A percentile compares a stretch with the other conserved stretches of the same genome.
phyloP scores from a whole-genome alignment of 2,329 filamentous ascomycete genomes.

The Cladorrhinum sp. region DNA sequence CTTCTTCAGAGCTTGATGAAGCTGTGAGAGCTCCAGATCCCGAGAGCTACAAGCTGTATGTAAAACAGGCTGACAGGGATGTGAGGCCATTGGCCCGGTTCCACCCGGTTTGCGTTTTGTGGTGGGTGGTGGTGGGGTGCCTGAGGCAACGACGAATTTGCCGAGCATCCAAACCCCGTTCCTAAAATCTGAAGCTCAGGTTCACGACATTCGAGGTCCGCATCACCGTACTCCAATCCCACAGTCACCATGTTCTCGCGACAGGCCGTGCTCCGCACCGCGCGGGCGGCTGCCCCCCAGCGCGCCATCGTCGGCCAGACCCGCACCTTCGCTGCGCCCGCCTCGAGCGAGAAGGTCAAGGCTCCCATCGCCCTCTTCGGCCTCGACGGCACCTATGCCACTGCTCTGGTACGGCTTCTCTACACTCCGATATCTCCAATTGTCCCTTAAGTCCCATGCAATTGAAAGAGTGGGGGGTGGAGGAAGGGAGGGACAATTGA shows the following conservation, averaged over 20 bases:
- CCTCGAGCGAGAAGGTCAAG: conserved; percentile 65
- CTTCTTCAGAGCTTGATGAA: background rate
- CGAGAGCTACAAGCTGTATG: background rate
- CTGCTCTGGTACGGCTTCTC: conserved; percentile 84
- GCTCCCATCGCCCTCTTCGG: conserved; percentile 90
- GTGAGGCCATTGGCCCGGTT: conserved; percentile 14
- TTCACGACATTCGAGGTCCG: conserved; percentile 31
- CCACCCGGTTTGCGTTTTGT: conserved; percentile 15
- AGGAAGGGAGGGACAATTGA: background rate
- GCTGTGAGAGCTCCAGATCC: background rate
- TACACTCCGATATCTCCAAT: conserved; percentile 28
- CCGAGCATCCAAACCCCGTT: conserved; percentile 27
- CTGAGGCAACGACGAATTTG: conserved; percentile 28
- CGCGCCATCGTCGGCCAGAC: conserved; percentile 59
- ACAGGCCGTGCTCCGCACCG: conserved; percentile 55
- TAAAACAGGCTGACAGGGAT: background rate
- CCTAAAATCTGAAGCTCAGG: conserved; percentile 29
- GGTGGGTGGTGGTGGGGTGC: conserved; percentile 16
- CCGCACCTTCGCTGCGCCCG: conserved; percentile 72
- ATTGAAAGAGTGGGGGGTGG: conserved; percentile 9
- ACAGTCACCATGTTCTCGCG: conserved; percentile 55
- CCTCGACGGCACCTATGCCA: conserved; percentile 96
- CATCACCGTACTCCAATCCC: conserved; percentile 26
- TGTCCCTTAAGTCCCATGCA: no score
- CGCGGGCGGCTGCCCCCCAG: conserved; percentile 57